These are phyloP conservation scores for Umbelopsis vinacea DNA, from an alignment of 192 early-diverging fungal genomes.

Conservation along the genomic window DNA sequence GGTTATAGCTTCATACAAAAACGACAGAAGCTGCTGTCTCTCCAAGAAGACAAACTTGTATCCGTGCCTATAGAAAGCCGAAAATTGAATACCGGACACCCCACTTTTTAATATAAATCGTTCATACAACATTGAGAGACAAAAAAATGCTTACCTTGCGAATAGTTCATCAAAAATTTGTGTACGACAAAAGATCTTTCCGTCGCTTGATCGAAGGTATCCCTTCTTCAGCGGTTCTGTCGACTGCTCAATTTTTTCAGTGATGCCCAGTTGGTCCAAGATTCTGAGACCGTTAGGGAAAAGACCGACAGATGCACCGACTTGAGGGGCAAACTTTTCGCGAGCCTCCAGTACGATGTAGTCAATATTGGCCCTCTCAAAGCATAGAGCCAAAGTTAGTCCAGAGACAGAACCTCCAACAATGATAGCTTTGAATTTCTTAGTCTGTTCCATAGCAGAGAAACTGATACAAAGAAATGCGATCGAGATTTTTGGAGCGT, in stretches of 20 bases:
- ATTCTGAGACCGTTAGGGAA: conserved; percentile 30
- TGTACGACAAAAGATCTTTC: not conserved
- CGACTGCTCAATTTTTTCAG: conserved; percentile 4
- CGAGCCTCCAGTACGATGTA: conserved; percentile 31
- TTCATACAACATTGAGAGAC: not conserved
- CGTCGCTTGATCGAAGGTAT: not conserved
- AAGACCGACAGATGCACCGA: conserved; percentile 38
- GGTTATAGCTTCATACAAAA: not conserved
- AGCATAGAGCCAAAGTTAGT: conserved; percentile 34
- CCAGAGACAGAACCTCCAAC: conserved; percentile 39
- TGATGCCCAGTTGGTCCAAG: conserved; percentile 39
- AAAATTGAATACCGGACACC: not conserved
- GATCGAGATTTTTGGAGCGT: not conserved
- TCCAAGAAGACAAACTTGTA: not conserved
- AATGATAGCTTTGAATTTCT: conserved; percentile 27
- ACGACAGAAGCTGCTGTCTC: not conserved
- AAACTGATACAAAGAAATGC: not conserved
- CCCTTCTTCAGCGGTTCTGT: not conserved
- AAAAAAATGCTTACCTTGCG: not conserved
- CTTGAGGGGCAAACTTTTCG: conserved; percentile 3
- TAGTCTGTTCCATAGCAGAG: not conserved
- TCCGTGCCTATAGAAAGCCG: not conserved
- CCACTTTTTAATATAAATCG: too few relatives aligned
- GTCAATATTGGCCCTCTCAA: conserved; percentile 37
- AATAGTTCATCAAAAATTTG: not conserved